These are phyloP conservation scores for Phytophthora sansomeana DNA, from an alignment of 352 stramenopile species.

Conservation along the genomic window DNA sequence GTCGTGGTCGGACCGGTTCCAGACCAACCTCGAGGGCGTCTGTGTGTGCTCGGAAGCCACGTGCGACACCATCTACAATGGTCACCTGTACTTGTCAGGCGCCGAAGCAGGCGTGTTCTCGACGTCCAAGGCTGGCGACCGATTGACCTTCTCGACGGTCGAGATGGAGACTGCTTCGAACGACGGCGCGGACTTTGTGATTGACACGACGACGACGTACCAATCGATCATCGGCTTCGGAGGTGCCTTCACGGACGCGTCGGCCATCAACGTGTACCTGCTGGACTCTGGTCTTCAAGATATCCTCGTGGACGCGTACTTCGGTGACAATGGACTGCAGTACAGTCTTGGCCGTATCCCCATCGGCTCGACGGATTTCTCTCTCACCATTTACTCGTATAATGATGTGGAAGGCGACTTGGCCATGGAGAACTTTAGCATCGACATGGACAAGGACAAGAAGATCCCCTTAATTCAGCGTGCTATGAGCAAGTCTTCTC, in stretches of 20 bases:
- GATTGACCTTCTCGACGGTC: slow-evolving; percentile 52
- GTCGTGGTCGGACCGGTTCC: slow-evolving; percentile 53
- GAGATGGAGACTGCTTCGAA: slow-evolving; percentile 22
- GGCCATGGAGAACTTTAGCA: slow-evolving; percentile 83
- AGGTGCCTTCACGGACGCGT: slow-evolving; percentile 89
- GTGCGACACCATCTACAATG: slow-evolving; percentile 66
- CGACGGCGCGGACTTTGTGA: slow-evolving; percentile 45
- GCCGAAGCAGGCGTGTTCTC: slow-evolving; percentile 58
- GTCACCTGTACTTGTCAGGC: slow-evolving; percentile 44
- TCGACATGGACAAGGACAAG: slow-evolving; percentile 82
- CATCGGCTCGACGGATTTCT: slow-evolving; percentile 91
- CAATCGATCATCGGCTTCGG: slow-evolving; percentile 91
- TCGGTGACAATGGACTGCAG: slow-evolving; percentile 73
- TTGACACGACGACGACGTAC: slow-evolving; percentile 63
- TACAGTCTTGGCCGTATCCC: slow-evolving; percentile 88
- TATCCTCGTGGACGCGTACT: slow-evolving; percentile 84
- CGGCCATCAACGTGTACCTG: slow-evolving; percentile 82
- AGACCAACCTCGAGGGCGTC: slow-evolving; percentile 56
- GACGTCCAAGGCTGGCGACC: slow-evolving; percentile 59
- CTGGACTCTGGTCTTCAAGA: slow-evolving; percentile 67
- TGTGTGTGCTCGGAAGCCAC: slow-evolving; percentile 58
- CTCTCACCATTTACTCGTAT: slow-evolving; percentile 87
- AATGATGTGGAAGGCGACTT: slow-evolving; percentile 84
- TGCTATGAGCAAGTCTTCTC: slow-evolving; percentile 50
- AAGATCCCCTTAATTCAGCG: slow-evolving; percentile 82